Conservation (phyloP, 495 filamentous ascomycete genomes). For the Penicillium bialowiezense region DNA sequence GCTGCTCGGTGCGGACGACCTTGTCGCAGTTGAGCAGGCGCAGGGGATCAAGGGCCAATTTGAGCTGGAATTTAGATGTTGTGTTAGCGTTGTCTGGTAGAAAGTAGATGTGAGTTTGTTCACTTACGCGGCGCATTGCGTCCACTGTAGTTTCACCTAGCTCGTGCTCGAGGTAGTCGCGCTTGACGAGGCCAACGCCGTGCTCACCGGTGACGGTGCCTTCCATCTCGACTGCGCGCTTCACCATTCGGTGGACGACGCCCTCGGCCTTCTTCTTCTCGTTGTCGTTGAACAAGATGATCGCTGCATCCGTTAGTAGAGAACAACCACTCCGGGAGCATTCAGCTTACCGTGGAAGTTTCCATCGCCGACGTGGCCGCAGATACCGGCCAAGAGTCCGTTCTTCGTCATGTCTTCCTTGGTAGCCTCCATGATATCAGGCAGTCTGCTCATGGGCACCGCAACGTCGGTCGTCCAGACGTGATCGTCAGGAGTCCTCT, state of each 20-base stretch:
- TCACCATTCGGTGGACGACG: slow-evolving; percentile 59
- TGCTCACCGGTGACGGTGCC: slow-evolving; percentile 65
- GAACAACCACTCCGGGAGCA: not conserved
- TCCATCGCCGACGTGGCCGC: slow-evolving; percentile 68
- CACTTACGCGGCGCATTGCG: slow-evolving; percentile 60
- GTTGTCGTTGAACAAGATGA: slow-evolving; percentile 56
- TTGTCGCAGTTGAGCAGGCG: slow-evolving; percentile 69
- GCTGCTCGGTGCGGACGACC: slow-evolving; percentile 50
- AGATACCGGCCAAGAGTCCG: slow-evolving; percentile 56
- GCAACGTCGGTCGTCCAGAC: slow-evolving; percentile 69
- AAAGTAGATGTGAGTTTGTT: not conserved
- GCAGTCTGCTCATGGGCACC: slow-evolving; percentile 59
- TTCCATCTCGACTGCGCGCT: slow-evolving; percentile 61
- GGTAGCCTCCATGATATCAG: slow-evolving; percentile 63
- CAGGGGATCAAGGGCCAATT: slow-evolving; percentile 63
- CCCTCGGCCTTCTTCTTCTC: slow-evolving; percentile 48
- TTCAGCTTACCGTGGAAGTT: slow-evolving; percentile 56
- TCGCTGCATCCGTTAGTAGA: slow-evolving; percentile 30
- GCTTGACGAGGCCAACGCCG: slow-evolving; percentile 59
- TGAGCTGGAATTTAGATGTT: slow-evolving; percentile 43
- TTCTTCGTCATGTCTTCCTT: slow-evolving; percentile 56
- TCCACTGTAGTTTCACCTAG: slow-evolving; percentile 55
- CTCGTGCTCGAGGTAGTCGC: slow-evolving; percentile 59
- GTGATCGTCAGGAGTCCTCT: slow-evolving; percentile 50
- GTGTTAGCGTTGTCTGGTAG: slow-evolving; percentile 8